Conservation (phyloP, 2,329 filamentous ascomycete species). For the Madurella mycetomatis region DNA sequence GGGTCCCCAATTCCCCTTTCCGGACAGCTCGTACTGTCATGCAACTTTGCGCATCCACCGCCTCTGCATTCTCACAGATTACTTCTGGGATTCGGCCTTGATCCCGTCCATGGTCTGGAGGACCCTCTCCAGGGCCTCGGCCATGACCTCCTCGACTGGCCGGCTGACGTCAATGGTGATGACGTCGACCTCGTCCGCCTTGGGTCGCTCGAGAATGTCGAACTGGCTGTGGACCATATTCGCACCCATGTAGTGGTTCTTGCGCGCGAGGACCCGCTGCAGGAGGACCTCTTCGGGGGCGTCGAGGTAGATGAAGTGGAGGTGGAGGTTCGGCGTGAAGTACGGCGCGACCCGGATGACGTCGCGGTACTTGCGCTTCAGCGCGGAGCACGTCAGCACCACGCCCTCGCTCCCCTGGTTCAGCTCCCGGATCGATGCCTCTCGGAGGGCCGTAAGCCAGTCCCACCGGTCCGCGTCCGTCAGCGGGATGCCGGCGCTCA, state of each 20-base stretch:
- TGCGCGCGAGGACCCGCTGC: slow-evolving; percentile 65
- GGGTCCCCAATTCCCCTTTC: too few relatives aligned
- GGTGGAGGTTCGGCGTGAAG: slow-evolving; percentile 64
- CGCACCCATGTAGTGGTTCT: slow-evolving; percentile 93
- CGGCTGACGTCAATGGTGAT: slow-evolving; percentile 65
- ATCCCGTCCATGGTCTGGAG: slow-evolving; percentile 48
- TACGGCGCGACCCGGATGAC: slow-evolving; percentile 79
- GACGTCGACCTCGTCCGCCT: slow-evolving; percentile 65
- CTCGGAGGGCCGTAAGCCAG: slow-evolving; percentile 78
- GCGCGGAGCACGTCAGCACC: slow-evolving; percentile 91
- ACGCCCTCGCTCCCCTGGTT: slow-evolving; percentile 62
- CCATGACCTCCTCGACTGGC: slow-evolving; percentile 55
- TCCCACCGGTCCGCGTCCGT: slow-evolving; percentile 96
- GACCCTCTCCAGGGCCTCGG: slow-evolving; percentile 56
- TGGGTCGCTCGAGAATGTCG: slow-evolving; percentile 77
- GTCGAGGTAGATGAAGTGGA: slow-evolving; percentile 91
- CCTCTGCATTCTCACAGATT: background rate
- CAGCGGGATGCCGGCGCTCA: slow-evolving; percentile 76
- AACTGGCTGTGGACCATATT: slow-evolving; percentile 95
- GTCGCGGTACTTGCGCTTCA: slow-evolving; percentile 96
- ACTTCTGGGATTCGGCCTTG: slow-evolving; percentile 5
- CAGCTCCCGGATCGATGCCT: slow-evolving; percentile 58
- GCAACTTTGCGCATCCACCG: too few relatives aligned
- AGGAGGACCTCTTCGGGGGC: slow-evolving; percentile 72
- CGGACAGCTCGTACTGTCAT: too few relatives aligned